A percentile compares a stretch with the other conserved stretches of the same genome.
phyloP scores from a whole-genome alignment of 2,329 filamentous ascomycete species.

The Annulohypoxylon truncatum region DNA sequence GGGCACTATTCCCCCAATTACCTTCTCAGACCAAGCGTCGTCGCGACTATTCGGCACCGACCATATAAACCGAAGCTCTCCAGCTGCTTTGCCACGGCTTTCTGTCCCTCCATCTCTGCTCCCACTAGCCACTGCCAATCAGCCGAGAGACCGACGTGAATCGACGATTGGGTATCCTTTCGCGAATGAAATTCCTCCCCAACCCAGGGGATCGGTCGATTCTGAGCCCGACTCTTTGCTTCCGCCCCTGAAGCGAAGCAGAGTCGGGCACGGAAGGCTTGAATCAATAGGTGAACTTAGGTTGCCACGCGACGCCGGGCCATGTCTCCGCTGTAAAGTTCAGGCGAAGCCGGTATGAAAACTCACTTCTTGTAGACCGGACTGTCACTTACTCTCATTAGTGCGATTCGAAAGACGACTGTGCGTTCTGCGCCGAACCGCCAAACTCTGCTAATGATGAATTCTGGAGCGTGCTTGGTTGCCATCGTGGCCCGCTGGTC shows the following conservation, averaged over 20 bases:
- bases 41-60: constrained; percentile 50
- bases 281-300: constrained; percentile 68
- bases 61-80: constrained; percentile 52
- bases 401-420: constrained; percentile 65
- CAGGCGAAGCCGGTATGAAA: constrained; percentile 59
- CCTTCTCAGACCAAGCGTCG: constrained; percentile 51
- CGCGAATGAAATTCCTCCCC: constrained; percentile 53
- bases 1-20: constrained; percentile 52
- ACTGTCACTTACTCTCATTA: constrained; percentile 47
- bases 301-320: constrained; percentile 59
- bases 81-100: constrained; percentile 56
- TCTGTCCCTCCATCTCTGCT: constrained; percentile 52
- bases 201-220: constrained; percentile 56
- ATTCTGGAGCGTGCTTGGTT: constrained; percentile 63
- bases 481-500: constrained; percentile 61
- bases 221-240: constrained; percentile 63
- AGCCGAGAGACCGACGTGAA: constrained; percentile 56
- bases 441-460: constrained; percentile 54
- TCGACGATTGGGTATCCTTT: constrained; percentile 57
- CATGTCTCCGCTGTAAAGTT: constrained; percentile 65
- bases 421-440: constrained; percentile 58
- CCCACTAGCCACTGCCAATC: constrained; percentile 51
- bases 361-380: neutral
- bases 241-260: constrained; percentile 65
- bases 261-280: constrained; percentile 63